A percentile compares a stretch with the other conserved stretches of the same genome.
Conservation (phyloP, 1,284 basidiomycete genomes). For the Leccinum discolor region DNA sequence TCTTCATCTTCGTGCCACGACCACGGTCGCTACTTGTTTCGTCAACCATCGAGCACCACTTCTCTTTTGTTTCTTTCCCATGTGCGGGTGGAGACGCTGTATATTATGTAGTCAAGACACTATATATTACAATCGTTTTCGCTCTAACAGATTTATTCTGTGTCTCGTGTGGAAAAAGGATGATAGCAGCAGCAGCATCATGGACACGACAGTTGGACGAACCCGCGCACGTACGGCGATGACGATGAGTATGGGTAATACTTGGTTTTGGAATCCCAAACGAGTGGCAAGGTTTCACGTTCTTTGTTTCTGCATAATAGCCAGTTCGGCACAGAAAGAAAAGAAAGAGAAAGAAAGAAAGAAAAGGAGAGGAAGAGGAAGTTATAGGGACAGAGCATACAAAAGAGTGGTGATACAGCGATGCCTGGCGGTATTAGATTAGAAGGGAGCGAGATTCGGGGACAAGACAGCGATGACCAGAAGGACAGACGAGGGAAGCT, state of each 20-base stretch:
- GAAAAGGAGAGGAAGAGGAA: background rate
- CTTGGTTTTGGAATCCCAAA: constrained; percentile 1
- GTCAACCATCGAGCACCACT: background rate
- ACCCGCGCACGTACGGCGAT: background rate
- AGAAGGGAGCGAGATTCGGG: background rate
- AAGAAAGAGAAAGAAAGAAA: constrained; percentile 2
- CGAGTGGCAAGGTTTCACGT: constrained; percentile 13
- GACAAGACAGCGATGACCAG: constrained; percentile 5
- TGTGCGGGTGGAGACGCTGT: background rate
- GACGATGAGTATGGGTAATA: background rate
- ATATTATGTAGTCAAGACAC: background rate
- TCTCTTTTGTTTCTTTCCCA: background rate
- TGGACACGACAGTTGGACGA: background rate
- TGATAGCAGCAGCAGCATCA: background rate
- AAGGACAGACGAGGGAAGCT: background rate
- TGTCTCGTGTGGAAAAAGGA: background rate
- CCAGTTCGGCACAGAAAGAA: constrained; percentile 13
- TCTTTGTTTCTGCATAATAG: constrained; percentile 7
- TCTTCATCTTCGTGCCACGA: background rate
- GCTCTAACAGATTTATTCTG: background rate
- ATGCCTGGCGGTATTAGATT: constrained; percentile 21
- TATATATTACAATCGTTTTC: background rate
- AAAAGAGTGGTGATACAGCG: constrained; percentile 31
- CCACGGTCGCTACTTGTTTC: background rate
- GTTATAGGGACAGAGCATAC: background rate